Evolutionary conservation across 2,329 filamentous ascomycete genomes (phyloP).

Genomic region (Trichoderma harzianum): DNA sequence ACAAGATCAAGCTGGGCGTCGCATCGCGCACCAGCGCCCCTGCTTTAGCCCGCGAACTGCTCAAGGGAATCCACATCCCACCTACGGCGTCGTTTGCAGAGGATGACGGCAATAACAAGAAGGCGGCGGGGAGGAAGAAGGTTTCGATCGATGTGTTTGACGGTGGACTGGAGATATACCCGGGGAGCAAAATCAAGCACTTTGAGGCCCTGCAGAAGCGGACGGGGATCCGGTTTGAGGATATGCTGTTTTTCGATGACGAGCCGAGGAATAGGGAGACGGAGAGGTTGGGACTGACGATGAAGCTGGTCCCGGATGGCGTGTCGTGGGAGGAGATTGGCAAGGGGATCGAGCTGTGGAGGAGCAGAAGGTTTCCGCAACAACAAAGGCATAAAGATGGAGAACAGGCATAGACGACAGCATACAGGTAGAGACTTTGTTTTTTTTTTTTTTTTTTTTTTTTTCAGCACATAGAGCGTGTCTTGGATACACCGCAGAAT

Average conservation of each 20-base stretch:
- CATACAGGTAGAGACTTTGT: background rate
- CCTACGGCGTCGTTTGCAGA: slow-evolving; percentile 26
- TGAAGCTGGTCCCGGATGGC: slow-evolving; percentile 78
- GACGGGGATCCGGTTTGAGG: slow-evolving; percentile 68
- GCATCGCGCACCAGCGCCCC: slow-evolving; percentile 81
- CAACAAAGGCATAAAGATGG: background rate
- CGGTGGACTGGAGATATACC: slow-evolving; percentile 63
- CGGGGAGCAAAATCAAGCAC: slow-evolving; percentile 79
- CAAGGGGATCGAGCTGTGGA: slow-evolving; percentile 75
- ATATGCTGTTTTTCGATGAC: slow-evolving; percentile 97
- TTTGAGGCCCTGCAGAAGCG: slow-evolving; percentile 70
- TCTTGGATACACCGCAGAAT: background rate
- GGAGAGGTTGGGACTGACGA: slow-evolving; percentile 72
- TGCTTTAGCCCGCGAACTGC: slow-evolving; percentile 74
- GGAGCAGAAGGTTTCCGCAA: slow-evolving; percentile 56
- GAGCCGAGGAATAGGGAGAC: slow-evolving; percentile 85
- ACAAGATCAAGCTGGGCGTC: slow-evolving; percentile 56
- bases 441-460: too few species aligned
- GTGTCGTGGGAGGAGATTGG: slow-evolving; percentile 75
- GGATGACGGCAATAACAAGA: background rate
- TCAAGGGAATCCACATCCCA: slow-evolving; percentile 66
- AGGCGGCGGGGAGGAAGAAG: slow-evolving; percentile 19
- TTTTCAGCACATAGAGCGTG: background rate
- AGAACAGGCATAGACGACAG: background rate
- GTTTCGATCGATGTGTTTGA: slow-evolving; percentile 58